These are phyloP conservation scores for Diophrys appendiculata DNA, from an alignment of 73 alveolate genomes.

Conservation along the genomic window DNA sequence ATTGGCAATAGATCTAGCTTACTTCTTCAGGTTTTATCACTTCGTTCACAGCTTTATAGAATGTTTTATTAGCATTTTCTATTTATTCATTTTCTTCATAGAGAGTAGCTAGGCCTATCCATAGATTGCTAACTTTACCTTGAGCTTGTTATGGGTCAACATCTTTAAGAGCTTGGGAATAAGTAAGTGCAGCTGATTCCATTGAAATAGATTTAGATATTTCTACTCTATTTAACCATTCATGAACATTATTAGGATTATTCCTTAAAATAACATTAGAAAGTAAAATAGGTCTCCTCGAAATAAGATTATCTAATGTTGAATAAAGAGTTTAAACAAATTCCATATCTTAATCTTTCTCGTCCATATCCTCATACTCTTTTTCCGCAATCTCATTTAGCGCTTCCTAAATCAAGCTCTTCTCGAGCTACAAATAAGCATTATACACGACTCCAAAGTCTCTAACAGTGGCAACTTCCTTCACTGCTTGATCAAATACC, in stretches of 20 bases:
- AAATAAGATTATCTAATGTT: slow-evolving; percentile 82
- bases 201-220: slow-evolving; percentile 69
- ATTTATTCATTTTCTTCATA: slow-evolving; percentile 70
- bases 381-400: slow-evolving; percentile 67
- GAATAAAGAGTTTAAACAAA: slow-evolving; percentile 50
- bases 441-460: slow-evolving; percentile 95
- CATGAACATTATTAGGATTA: slow-evolving; percentile 92
- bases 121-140: slow-evolving; percentile 91
- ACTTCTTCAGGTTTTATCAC: slow-evolving; percentile 38
- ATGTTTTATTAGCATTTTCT: slow-evolving; percentile 68
- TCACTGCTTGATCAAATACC: slow-evolving; percentile 94
- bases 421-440: slow-evolving; percentile 94
- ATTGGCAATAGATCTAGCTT: slow-evolving; percentile 58
- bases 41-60: slow-evolving; percentile 51
- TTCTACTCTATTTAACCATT: slow-evolving; percentile 90
- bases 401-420: slow-evolving; percentile 63
- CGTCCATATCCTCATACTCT: slow-evolving; percentile 36
- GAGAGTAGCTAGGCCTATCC: slow-evolving; percentile 86
- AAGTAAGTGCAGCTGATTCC: slow-evolving; percentile 71
- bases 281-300: slow-evolving; percentile 89
- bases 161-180: slow-evolving; percentile 86
- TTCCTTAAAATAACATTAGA: slow-evolving; percentile 83
- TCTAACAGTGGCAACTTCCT: slow-evolving; percentile 85
- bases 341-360: slow-evolving; percentile 30
- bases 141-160: slow-evolving; percentile 85